Conservation (phyloP, 495 filamentous ascomycete genomes). For the Penicillium maclennaniae region DNA sequence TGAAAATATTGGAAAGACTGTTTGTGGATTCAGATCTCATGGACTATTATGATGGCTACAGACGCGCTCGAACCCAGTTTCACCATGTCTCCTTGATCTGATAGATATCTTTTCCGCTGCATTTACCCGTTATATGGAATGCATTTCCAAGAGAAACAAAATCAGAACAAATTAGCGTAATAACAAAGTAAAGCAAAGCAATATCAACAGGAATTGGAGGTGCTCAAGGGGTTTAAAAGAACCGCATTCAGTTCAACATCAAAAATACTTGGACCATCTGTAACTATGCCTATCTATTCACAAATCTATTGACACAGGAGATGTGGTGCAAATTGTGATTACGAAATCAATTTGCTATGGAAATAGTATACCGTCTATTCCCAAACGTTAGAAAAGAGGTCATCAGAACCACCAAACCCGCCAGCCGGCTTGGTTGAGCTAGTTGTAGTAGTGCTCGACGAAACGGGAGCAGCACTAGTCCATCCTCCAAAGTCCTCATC, state of each 20-base stretch:
- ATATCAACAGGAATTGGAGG: no score
- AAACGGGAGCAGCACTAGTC: conserved; percentile 63
- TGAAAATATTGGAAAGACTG: not conserved
- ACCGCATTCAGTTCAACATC: no score
- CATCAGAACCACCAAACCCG: conserved; percentile 69
- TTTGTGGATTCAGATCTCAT: not conserved
- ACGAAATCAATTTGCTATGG: conserved; percentile 9
- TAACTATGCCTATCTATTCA: not conserved
- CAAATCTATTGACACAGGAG: conserved; percentile 10
- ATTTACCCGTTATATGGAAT: no score
- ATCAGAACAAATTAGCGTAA: no score
- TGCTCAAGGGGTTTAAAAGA: no score
- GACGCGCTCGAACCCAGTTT: no score
- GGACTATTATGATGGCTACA: no score
- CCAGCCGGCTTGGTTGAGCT: conserved; percentile 46
- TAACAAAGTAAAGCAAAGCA: no score
- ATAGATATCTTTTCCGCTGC: no score
- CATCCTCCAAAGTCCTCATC: conserved; percentile 96
- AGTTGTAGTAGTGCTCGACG: conserved; percentile 36
- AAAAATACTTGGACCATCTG: no score
- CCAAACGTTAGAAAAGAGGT: conserved; percentile 95
- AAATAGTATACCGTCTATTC: conserved; percentile 43
- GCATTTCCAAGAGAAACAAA: no score
- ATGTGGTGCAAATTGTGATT: conserved; percentile 1
- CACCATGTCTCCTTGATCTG: no score